Evolutionary conservation across 2,329 filamentous ascomycete genomes (phyloP).

Genomic region (Whalleya microplaca): DNA sequence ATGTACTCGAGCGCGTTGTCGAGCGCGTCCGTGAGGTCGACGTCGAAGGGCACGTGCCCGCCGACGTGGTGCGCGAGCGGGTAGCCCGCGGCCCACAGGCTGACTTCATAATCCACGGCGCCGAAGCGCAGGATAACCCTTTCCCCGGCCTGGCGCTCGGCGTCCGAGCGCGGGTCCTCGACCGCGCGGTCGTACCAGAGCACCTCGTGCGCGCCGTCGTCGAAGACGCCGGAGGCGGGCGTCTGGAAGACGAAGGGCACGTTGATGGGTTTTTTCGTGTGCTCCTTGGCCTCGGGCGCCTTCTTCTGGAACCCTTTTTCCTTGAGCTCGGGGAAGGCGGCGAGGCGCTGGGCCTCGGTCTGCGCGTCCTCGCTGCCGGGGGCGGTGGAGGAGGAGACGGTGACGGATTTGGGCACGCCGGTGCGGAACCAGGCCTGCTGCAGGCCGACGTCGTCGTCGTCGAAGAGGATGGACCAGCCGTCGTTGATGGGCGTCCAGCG

Average conservation of each 20-base stretch:
- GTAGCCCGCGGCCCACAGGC: conserved; percentile 58
- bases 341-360: conserved; percentile 50
- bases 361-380: conserved; percentile 36
- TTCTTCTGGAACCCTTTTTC: conserved; percentile 46
- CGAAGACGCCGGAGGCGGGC: conserved; percentile 64
- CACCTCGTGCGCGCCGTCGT: conserved; percentile 66
- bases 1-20: conserved; percentile 25
- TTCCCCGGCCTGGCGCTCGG: conserved; percentile 45
- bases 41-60: conserved; percentile 60
- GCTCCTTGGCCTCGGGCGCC: conserved; percentile 32
- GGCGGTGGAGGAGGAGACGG: conserved; percentile 37
- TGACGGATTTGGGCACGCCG: conserved; percentile 53
- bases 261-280: conserved; percentile 56
- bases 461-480: conserved; percentile 66
- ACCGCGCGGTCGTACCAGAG: conserved; percentile 67
- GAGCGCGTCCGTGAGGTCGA: conserved; percentile 60
- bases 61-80: conserved; percentile 59
- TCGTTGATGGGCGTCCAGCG: conserved; percentile 66
- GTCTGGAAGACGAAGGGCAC: conserved; percentile 70
- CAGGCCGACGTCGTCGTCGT: conserved; percentile 64
- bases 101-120: conserved; percentile 65
- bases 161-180: conserved; percentile 50
- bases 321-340: conserved; percentile 52
- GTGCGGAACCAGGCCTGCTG: conserved; percentile 55
- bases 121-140: conserved; percentile 59